Evolutionary conservation across 225 moss, liverwort and hornwort species (phyloP), one percentile per base, ranked within the genome.

Genomic region (Bryum argenteum): DNA sequence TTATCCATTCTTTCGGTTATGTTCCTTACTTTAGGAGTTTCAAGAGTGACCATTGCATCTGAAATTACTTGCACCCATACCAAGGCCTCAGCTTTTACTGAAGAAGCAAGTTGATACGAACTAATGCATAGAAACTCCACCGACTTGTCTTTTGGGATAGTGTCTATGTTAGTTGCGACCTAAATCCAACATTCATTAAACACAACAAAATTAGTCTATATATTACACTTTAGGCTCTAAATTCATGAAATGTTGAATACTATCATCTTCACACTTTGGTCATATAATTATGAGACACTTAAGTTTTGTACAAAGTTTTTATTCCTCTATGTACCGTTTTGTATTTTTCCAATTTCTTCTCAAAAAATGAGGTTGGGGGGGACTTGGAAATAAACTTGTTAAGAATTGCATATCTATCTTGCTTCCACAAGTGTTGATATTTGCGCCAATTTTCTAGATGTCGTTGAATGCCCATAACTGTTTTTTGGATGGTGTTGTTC

Each of bases 391-490:
- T 50, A 69, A 95, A 89, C 75, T 93, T 91, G 5, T 71, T 69
- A 6, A 95, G 58, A 57, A 92, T 89, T 15, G 80, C 58, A 18
- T 60, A 11, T 75, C 59, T 80, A 8, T 95, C 90, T 71, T 95
- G 95, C 66, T 89, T 89, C 95, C 95, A 95, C 58, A 95, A 84
- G 57, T 92, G 89, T 63, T 95, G 95, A n/a, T 95, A 95, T 17
- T 95, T 95, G 20, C 77, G 76, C 95, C 95, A 95, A 65, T 95
- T 95, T 11, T 89, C 92, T 11, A 89, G 14, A 61, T 95, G 95
- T 55, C 79, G 89, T 58, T 91, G 88, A 70, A 93, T 91, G 23
- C 95, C 93, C 79, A 86, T 89, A 72, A 83, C 10, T 14, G 91
- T 85, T 82, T 84, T 87, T 61, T 96, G 93, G 39, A 96, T 89